Evolutionary conservation across 495 filamentous ascomycete genomes (phyloP).

Genomic region (Podospora anserina): DNA sequence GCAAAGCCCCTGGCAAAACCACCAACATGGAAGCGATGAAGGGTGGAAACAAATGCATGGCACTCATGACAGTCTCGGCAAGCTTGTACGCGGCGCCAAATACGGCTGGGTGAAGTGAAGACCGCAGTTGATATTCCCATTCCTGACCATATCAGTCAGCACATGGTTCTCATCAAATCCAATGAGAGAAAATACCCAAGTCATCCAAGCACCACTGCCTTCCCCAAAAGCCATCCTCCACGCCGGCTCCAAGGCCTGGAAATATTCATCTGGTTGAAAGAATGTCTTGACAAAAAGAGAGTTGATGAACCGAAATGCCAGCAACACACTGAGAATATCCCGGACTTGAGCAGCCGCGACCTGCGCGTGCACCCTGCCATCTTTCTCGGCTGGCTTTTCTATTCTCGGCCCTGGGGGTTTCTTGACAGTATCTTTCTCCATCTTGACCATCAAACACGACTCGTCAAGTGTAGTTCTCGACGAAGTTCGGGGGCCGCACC

Average conservation of each 20-base stretch:
- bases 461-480: neutral
- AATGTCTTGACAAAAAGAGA: constrained; percentile 85
- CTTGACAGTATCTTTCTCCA: constrained; percentile 6
- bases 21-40: constrained; percentile 62
- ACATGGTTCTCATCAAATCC: neutral
- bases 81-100: constrained; percentile 74
- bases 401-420: neutral
- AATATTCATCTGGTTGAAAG: constrained; percentile 99
- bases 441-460: neutral
- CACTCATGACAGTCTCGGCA: constrained; percentile 50
- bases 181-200: constrained; percentile 65
- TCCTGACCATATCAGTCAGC: constrained; percentile 57
- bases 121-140: constrained; percentile 87
- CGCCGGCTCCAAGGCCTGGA: constrained; percentile 91
- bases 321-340: constrained; percentile 60
- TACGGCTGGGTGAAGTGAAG: constrained; percentile 83
- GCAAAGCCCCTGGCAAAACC: constrained; percentile 67
- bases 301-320: constrained; percentile 79
- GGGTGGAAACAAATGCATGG: constrained; percentile 47
- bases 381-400: neutral
- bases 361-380: constrained; percentile 24
- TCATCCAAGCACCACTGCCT: constrained; percentile 82
- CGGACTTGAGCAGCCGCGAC: constrained; percentile 31
- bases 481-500: neutral
- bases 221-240: constrained; percentile 84